Base-by-base conservation (phyloP, 805 yeast genomes). In the Starmera dryadoides region DNA sequence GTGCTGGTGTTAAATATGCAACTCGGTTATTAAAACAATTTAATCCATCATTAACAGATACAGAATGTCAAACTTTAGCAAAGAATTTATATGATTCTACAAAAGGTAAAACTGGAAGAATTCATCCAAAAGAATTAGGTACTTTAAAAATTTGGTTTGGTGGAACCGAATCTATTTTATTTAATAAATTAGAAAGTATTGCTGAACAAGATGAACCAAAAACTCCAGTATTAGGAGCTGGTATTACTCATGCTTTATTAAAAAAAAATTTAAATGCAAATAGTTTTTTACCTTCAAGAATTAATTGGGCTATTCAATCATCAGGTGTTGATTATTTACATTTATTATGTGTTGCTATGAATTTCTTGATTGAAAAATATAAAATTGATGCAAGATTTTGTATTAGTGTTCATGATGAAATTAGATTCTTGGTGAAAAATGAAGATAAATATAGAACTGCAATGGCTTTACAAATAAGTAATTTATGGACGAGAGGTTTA, bases 261-360 rank as follows among this genome's bases (percentile, higher is more conserved):
- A 72, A 75, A 33, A 65, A 67, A 38, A 81, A 91, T 56, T 67
- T 93, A 49, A 77, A 75, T 33, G 64, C 75, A 30, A 75, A 75
- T 45, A 65, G 77, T 1, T 93, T 81, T 56, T 62, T 93, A 47
- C 93, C 98, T 0, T 87, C 96, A 2, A 64, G 99, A 52, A 81
- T 89, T 46, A 93, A 93, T 54, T 93, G 99, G 99, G 86, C 96
- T 1, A 93, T 93, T 55, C 99, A 93, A 59, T 86, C 96, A 18
- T 86, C 96, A 2, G 99, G 98, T 29, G 99, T 94, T 16, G 98
- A 93, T 58, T 93, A 94, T 54, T 67, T 93, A 38, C 99, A 93
- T 57, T 58, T 93, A 31, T 59, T 93, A 43, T 71, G 91, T 36
- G 75, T 87, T 4, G 77, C 96, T 0, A 89, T 94, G 97, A 85